Evolutionary conservation across 2,329 filamentous ascomycete species (phyloP), one percentile per base, ranked within the genome.

Genomic region (Microdochium trichocladiopsis): DNA sequence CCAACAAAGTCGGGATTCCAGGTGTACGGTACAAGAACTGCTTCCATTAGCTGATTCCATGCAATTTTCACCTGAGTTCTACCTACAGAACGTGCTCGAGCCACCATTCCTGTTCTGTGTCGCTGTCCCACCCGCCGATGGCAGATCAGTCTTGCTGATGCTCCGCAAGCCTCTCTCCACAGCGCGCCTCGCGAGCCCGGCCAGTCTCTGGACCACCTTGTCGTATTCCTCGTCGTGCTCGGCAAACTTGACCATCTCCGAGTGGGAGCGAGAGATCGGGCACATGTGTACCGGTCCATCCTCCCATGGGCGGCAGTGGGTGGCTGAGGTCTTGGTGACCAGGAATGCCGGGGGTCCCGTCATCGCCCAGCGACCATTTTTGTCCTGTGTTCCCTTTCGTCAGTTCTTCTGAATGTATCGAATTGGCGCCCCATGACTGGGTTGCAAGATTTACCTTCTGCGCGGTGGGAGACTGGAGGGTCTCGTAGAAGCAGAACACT

Each of bases 201-300:
- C 14, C 14, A 33, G 28, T 33, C 28, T 33, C 28, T 33, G 28
- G 28, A 33, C 28, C 28, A 33, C 28, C 28, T 33, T 33, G 28
- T 33, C 28, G 50, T 54, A 55, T 12, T 61, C 49, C 37, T 52
- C 16, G 48, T 63, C 62, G 1, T 58, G 24, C 3, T 23, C 47
- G 8, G 47, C 50, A 52, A 62, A 64, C 47, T 63, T 63, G 41
- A 64, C 61, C 49, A 64, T 56, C 2, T 60, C 53, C 18, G 55
- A 60, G 47, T 60, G 55, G n/a, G 45, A 49, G 0, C 56, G 52
- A 10, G 49, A 22, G 22, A 63, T 49, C 1, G 60, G 49, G 45
- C 56, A 58, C 3, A 61, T 58, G 43, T 62, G 56, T 25, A 60
- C 55, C 22, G 55, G 10, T 12, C 52, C 53, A 31, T 55, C 21